Evolutionary conservation across 257 asterid genomes (phyloP).

Genomic region (Haberlea rhodopensis): DNA sequence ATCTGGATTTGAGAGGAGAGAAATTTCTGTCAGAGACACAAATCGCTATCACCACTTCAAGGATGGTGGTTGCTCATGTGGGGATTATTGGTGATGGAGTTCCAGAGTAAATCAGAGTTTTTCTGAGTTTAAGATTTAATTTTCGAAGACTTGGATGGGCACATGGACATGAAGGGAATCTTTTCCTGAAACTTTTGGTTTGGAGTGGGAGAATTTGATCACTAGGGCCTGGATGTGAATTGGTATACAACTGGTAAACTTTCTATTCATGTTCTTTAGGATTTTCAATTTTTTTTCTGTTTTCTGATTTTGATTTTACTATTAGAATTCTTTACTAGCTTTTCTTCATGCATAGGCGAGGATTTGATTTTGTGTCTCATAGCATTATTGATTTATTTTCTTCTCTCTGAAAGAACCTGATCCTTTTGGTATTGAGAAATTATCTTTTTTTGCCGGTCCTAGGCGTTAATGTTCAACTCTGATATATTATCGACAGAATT

Average conservation of each 20-base stretch:
- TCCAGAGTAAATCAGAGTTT: slow-evolving; percentile 10
- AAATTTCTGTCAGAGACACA: slow-evolving; percentile 78
- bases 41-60: slow-evolving; percentile 86
- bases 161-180: slow-evolving; percentile 17
- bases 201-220: slow-evolving; percentile 19
- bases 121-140: slow-evolving; percentile 15
- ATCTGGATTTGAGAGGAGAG: slow-evolving; percentile 68
- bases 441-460: slow-evolving; percentile 14
- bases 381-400: too few relatives aligned
- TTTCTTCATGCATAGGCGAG: neutral
- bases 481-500: neutral
- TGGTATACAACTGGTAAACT: slow-evolving; percentile 29
- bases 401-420: too few relatives aligned
- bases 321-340: slow-evolving; percentile 1
- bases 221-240: neutral
- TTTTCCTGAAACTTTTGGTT: neutral
- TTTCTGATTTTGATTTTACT: neutral
- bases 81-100: slow-evolving; percentile 76
- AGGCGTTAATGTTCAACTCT: too few relatives aligned
- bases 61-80: slow-evolving; percentile 79
- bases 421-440: neutral
- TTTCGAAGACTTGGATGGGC: slow-evolving; percentile 1
- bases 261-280: slow-evolving; percentile 17
- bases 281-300: slow-evolving; percentile 1
- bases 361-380: neutral